phyloP scores from a whole-genome alignment of 352 stramenopile genomes.

The Pythium brachiatum region DNA sequence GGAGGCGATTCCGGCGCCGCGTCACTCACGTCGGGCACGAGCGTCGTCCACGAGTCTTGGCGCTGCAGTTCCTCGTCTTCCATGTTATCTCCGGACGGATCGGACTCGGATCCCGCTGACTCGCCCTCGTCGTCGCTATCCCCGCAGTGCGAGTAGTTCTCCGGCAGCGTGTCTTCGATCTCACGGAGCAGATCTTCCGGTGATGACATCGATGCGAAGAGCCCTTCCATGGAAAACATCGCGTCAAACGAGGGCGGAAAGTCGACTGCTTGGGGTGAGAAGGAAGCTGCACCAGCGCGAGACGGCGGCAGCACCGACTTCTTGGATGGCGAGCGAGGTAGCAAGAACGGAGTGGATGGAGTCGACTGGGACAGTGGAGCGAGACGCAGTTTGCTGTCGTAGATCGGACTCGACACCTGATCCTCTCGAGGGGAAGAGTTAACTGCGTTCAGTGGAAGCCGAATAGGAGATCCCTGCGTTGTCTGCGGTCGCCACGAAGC shows the following conservation, averaged over 20 bases:
- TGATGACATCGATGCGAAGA: constrained; percentile 36
- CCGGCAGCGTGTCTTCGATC: constrained; percentile 60
- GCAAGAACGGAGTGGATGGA: constrained; percentile 7
- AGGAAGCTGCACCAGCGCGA: neutral
- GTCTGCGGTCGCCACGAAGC: neutral
- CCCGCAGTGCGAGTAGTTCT: constrained; percentile 27
- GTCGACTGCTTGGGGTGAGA: neutral
- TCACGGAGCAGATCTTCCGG: constrained; percentile 62
- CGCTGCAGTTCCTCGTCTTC: constrained; percentile 48
- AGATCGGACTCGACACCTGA: neutral
- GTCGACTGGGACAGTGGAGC: constrained; percentile 2
- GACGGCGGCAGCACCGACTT: neutral
- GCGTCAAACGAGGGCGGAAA: neutral
- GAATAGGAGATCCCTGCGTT: neutral
- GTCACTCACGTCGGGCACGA: neutral
- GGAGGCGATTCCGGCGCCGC: neutral
- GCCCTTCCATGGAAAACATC: constrained; percentile 15
- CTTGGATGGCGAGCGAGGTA: neutral
- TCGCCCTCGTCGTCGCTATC: constrained; percentile 44
- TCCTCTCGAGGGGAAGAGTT: constrained; percentile 1
- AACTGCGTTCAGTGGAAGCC: neutral
- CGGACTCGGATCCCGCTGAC: constrained; percentile 64
- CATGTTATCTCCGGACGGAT: constrained; percentile 70
- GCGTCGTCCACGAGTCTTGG: constrained; percentile 22
- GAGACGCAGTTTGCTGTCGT: constrained; percentile 18